A percentile compares a stretch with the other conserved stretches of the same genome.
These are phyloP conservation scores for Leucogyrophana mollusca DNA, from an alignment of 768 basidiomycete species.

Conservation along the genomic window DNA sequence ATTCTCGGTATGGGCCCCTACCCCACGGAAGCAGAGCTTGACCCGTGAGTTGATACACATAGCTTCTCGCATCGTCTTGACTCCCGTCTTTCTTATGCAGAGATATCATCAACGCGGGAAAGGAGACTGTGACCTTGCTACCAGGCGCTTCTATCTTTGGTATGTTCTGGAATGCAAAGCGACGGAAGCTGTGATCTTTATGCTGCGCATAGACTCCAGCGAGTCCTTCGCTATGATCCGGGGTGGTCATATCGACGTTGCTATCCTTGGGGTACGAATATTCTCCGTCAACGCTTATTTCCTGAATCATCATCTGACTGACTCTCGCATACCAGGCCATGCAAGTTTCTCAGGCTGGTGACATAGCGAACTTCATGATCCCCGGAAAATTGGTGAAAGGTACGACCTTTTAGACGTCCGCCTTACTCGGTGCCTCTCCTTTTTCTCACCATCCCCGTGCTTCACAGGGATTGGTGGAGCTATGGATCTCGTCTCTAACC, in stretches of 20 bases:
- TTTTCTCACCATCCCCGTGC: conserved; percentile 8
- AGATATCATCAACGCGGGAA: conserved; percentile 93
- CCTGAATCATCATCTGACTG: conserved; percentile 2
- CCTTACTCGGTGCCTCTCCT: not conserved
- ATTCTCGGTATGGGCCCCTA: conserved; percentile 91
- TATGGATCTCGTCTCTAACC: conserved; percentile 96
- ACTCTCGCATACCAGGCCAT: conserved; percentile 57
- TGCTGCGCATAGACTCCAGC: conserved; percentile 60
- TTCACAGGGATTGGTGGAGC: conserved; percentile 85
- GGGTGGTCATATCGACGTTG: conserved; percentile 91
- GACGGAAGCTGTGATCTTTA: conserved; percentile 1
- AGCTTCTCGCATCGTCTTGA: not conserved
- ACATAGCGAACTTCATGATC: conserved; percentile 98
- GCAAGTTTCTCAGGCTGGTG: conserved; percentile 91
- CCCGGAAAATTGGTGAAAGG: conserved; percentile 91
- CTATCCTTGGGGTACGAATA: conserved; percentile 81
- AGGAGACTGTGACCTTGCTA: conserved; percentile 90
- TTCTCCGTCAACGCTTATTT: not conserved
- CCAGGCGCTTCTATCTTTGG: conserved; percentile 93
- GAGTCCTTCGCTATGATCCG: conserved; percentile 99
- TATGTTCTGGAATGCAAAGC: conserved; percentile 29
- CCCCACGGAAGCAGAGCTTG: conserved; percentile 74
- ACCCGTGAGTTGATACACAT: conserved; percentile 57
- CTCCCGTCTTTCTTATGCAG: conserved; percentile 35
- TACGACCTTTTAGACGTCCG: conserved; percentile 16